A percentile compares a stretch with the other conserved stretches of the same genome.
phyloP scores from a whole-genome alignment of 345 rosid genomes.

The Bruguiera parviflora region DNA sequence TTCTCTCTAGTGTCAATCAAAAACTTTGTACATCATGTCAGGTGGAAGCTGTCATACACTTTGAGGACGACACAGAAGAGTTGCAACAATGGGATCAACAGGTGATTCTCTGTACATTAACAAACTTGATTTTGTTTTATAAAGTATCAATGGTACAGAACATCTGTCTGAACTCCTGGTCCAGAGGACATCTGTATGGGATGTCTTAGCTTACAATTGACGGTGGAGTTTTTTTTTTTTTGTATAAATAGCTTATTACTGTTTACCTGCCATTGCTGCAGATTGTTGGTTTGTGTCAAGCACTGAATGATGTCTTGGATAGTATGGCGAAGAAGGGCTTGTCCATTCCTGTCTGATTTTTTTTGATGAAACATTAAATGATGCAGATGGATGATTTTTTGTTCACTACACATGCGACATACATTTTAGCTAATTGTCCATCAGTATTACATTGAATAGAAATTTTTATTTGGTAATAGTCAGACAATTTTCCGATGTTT shows the following conservation, averaged over 20 bases:
- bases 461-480: too few relatives aligned
- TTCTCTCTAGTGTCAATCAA: too few relatives aligned
- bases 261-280: slow-evolving; percentile 27
- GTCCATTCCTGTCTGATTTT: slow-evolving; percentile 66
- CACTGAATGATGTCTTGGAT: slow-evolving; percentile 84
- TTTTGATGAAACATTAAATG: not conserved
- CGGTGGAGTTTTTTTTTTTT: not conserved
- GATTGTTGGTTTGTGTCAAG: slow-evolving; percentile 92
- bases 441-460: not conserved
- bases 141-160: not conserved
- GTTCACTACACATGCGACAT: not conserved
- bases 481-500: too few relatives aligned
- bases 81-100: slow-evolving; percentile 99
- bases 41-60: slow-evolving; percentile 97
- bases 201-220: not conserved
- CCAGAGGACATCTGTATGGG: not conserved
- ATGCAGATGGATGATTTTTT: slow-evolving; percentile 3
- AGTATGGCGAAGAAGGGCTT: slow-evolving; percentile 90
- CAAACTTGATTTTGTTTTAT: not conserved
- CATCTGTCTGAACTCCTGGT: not conserved
- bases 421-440: slow-evolving; percentile 3
- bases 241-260: not conserved
- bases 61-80: slow-evolving; percentile 92
- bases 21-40: slow-evolving; percentile 15
- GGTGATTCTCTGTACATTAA: slow-evolving; percentile 32